phyloP scores from a whole-genome alignment of 768 basidiomycete species.

The Trichaptum fuscoviolaceum region DNA sequence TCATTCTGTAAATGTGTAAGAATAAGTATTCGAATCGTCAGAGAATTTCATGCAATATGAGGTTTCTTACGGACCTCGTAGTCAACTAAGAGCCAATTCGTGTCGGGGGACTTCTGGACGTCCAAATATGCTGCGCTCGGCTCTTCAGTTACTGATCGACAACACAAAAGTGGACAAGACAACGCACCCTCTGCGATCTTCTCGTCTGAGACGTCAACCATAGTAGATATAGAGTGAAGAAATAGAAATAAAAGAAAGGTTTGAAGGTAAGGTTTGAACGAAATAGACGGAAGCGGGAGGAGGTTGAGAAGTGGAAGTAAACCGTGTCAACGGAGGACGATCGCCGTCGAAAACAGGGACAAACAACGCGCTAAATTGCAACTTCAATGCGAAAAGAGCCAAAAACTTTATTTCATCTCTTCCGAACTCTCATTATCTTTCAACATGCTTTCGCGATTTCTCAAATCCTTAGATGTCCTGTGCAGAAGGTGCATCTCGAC shows the following conservation, averaged over 20 bases:
- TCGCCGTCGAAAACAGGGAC: neutral
- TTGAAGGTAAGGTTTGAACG: slow-evolving; percentile 12
- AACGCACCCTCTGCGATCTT: slow-evolving; percentile 68
- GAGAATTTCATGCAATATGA: neutral
- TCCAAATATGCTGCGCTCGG: slow-evolving; percentile 69
- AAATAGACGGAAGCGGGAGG: neutral
- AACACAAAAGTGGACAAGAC: slow-evolving; percentile 16
- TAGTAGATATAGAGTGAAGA: slow-evolving; percentile 22
- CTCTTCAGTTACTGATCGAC: slow-evolving; percentile 13
- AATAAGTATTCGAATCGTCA: neutral
- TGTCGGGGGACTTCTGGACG: slow-evolving; percentile 74
- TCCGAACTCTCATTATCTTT: neutral
- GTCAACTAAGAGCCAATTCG: slow-evolving; percentile 87
- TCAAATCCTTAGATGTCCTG: neutral
- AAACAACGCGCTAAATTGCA: neutral
- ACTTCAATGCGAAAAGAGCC: neutral
- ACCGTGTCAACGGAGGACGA: neutral
- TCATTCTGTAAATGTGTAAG: slow-evolving; percentile 41
- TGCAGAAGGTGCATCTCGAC: neutral
- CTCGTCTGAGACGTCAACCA: slow-evolving; percentile 79
- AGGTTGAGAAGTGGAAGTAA: slow-evolving; percentile 1
- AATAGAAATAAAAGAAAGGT: slow-evolving; percentile 18
- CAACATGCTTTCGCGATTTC: neutral
- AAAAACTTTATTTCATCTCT: neutral
- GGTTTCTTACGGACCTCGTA: slow-evolving; percentile 57